Evolutionary conservation across 176 grass and related monocot species (phyloP).

Genomic region (Alloteropsis semialata): DNA sequence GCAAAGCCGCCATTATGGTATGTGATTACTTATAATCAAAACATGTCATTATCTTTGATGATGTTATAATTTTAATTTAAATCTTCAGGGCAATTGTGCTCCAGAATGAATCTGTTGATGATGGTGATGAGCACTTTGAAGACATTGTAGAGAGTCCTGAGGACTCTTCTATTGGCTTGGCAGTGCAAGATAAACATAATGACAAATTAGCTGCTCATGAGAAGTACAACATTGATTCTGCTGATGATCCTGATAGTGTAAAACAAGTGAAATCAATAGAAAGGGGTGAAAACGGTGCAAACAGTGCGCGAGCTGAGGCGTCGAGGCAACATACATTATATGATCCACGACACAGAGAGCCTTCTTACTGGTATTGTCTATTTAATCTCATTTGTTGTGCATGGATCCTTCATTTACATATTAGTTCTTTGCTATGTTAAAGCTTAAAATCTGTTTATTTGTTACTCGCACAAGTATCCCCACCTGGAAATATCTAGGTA

Average conservation of each 20-base stretch:
- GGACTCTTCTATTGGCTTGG: slow-evolving; percentile 25
- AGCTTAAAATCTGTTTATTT: slow-evolving; percentile 15
- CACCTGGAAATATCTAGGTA: not conserved
- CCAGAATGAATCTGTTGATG: slow-evolving; percentile 88
- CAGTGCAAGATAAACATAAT: slow-evolving; percentile 33
- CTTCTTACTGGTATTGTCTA: slow-evolving; percentile 83
- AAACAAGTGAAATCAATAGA: slow-evolving; percentile 21
- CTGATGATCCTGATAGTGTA: slow-evolving; percentile 28
- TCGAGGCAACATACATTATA: slow-evolving; percentile 46
- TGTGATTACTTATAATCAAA: slow-evolving; percentile 5
- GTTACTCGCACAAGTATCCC: not conserved
- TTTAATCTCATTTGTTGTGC: slow-evolving; percentile 16
- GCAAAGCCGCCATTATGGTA: slow-evolving; percentile 89
- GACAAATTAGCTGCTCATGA: slow-evolving; percentile 18
- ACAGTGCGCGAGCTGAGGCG: slow-evolving; percentile 27
- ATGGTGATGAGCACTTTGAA: slow-evolving; percentile 87
- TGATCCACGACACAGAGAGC: slow-evolving; percentile 83
- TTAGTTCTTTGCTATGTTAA: not conserved
- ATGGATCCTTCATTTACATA: slow-evolving; percentile 6
- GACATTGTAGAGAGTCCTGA: slow-evolving; percentile 66
- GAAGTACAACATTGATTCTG: slow-evolving; percentile 40
- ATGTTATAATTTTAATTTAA: slow-evolving; percentile 30
- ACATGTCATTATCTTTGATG: not conserved
- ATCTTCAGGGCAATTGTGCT: slow-evolving; percentile 63
- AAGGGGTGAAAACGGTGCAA: slow-evolving; percentile 23